Evolutionary conservation across 768 basidiomycete genomes (phyloP), one percentile per base, ranked within the genome.

Genomic region (Lentinula boryana): DNA sequence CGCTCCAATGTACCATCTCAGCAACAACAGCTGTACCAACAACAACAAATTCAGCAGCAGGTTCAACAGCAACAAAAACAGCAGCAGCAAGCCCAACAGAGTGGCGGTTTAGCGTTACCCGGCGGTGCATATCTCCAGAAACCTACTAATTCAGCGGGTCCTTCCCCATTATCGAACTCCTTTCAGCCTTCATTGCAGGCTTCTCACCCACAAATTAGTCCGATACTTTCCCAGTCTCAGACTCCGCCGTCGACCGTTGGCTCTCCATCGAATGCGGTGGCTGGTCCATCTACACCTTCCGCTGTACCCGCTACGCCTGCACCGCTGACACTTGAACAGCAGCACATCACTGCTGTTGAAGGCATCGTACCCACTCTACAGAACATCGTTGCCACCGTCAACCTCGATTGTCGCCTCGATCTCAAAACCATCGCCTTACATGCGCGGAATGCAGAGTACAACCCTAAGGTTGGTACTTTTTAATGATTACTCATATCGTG

Each of bases 371-470:
- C 96, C n/a, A 98, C 95, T 2, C 82, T 99, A 56, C 96, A 99
- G 84, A 99, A 98, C 77, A 98, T 98, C 63, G 97, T 99, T 66
- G 96, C 97, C 5, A 99, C 97, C 5, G 96, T 98, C 73, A 98
- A 98, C 69, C 84, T 99, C 31, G 96, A 97, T 73, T 98, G 95
- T 65, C 85, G 95, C 43, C 81, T 99, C 53, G 97, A 98, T 73
- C 79, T 99, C 58, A 99, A 99, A 84, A 98, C 97, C 57, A 99
- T 98, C 62, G 96, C 97, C 9, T 77, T 98, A 62, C 96, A 99
- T 67, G 97, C 97, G 2, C 84, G 97, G 62, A 99, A 99, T 73
- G 97, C 97, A 35, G 97, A 99, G 78, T 99, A 99, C 74, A 98
- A 98, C 72, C 97, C 97, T 55, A 98, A 99, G 94, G 97, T 98